Base-by-base conservation (phyloP, 1,284 basidiomycete genomes). In the Volvariella surrecta region DNA sequence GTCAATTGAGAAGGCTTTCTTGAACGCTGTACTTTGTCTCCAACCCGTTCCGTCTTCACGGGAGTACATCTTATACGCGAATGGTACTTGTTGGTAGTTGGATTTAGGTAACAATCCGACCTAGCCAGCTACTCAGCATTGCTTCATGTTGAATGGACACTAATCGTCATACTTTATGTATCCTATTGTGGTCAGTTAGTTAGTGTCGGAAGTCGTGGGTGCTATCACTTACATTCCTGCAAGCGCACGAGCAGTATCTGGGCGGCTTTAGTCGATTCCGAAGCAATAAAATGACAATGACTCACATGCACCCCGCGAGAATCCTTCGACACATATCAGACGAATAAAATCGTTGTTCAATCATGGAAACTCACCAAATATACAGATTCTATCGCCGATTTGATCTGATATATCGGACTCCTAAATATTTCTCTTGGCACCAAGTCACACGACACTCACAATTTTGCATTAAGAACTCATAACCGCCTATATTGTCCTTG, bases 251-350 rank as follows among this genome's bases (percentile, higher is more conserved):
- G 82, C 83, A 2, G 80, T 83, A 50, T 82, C 55, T 58, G 24
- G 19, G 7, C 2, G 35, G 35, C 15, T 16, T 9, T 42, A 9
- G 37, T 19, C 18, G 15, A 18, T 37, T 6, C 15, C 13, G 2
- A 4, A 18, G 71, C 70, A 1, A 76, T 79, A 19, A 15, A 19
- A 19, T 7, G 34, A 28, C 49, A 51, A n/a, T n/a, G n/a, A 44
- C 45, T 58, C 54, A 54, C 81, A 84, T 17, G 83, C 82, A 15
- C 82, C 82, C 16, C 82, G 70, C 32, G 79, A 82, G 55, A 86
- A 85, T 2, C 80, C 76, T 47, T 35, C 31, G 38, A 24, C 43
- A n/a, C 11, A 20, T 28, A 28, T 16, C 13, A 31, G 39, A 15
- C 24, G 18, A 42, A 17, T 8, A 11, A 18, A 24, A n/a, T n/a